Evolutionary conservation across 2,329 filamentous ascomycete genomes (phyloP).

Genomic region (Colletotrichum chlorophyti): DNA sequence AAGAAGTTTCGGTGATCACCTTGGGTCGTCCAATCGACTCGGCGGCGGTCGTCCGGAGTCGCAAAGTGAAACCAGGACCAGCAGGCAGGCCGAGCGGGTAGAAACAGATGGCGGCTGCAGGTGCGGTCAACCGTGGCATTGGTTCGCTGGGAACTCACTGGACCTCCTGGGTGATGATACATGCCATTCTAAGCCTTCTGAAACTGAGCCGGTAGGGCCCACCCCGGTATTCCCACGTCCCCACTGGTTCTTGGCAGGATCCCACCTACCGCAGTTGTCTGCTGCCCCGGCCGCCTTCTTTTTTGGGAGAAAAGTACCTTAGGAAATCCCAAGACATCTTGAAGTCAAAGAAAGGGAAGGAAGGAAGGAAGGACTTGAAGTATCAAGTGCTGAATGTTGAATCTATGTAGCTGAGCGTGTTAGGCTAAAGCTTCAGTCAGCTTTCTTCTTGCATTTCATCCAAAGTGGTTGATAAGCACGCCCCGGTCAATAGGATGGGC

Average conservation of each 20-base stretch:
- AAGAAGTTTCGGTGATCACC: constrained; percentile 26
- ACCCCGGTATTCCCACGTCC: constrained; percentile 16
- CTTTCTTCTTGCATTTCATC: background rate
- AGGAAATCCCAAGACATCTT: no score
- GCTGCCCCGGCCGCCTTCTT: constrained; percentile 9
- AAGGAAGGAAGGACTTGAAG: background rate
- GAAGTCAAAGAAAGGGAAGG: no score
- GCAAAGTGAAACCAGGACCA: constrained; percentile 23
- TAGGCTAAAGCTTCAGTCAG: background rate
- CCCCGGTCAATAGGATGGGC: constrained; percentile 18
- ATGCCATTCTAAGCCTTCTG: constrained; percentile 21
- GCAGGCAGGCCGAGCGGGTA: background rate
- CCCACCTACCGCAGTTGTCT: constrained; percentile 24
- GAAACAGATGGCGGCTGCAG: no score
- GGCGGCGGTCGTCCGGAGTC: constrained; percentile 16
- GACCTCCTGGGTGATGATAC: no score
- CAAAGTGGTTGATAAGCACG: background rate
- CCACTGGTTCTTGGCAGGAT: constrained; percentile 1
- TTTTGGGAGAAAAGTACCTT: no score
- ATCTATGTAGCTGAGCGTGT: no score
- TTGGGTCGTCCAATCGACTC: constrained; percentile 19
- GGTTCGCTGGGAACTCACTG: no score
- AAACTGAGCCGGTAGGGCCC: constrained; percentile 12
- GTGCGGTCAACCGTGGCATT: no score
- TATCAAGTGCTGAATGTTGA: background rate